Base-by-base conservation (phyloP, 2,329 filamentous ascomycete genomes). In the Fusarium sp. region DNA sequence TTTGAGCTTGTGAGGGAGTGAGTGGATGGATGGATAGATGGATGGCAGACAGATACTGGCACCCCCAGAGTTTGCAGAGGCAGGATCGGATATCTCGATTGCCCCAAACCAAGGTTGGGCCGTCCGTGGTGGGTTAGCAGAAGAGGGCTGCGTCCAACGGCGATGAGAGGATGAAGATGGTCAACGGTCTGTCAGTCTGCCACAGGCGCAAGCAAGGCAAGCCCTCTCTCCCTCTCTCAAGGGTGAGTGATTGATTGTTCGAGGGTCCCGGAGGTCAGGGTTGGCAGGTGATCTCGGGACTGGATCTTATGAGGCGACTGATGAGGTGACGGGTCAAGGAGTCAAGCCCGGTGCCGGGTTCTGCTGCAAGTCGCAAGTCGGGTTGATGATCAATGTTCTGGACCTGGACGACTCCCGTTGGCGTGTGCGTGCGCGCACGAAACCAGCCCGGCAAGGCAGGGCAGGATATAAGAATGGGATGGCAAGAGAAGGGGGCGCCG, bases 11-110 rank as follows among this genome's bases (percentile, higher is more conserved):
- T 62, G 70, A 70, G 72, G 51, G 60, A 71, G 71, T 59, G 42
- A 46, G 42, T 46, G 22, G 14, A 16, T 27, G 42, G 42, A 46
- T 24, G 22, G 42, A 17, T 42, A 20, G 40, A 22, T 46, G 70
- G 62, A 51, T 51, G 60, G 61, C 66, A 63, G 61, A 49, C 58
- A 67, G 62, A 62, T 68, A 74, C 66, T 64, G 69, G 57, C 67
- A 75, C 71, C 65, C 73, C 67, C 57, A 66, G 56, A 66, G 24
- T 56, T 46, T 46, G 42, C 22, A 71, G 20, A 71, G 57, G 42
- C 44, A 46, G 55, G 66, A 74, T 75, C 70, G 73, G 66, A 76
- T 78, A 78, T 78, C 75, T 76, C 76, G 73, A 78, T 76, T 73
- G 65, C 60, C 62, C 62, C 69, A 67, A 66, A 67, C 46, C 58